Conservation (phyloP, 2,329 filamentous ascomycete species). For the Claviceps sp. region DNA sequence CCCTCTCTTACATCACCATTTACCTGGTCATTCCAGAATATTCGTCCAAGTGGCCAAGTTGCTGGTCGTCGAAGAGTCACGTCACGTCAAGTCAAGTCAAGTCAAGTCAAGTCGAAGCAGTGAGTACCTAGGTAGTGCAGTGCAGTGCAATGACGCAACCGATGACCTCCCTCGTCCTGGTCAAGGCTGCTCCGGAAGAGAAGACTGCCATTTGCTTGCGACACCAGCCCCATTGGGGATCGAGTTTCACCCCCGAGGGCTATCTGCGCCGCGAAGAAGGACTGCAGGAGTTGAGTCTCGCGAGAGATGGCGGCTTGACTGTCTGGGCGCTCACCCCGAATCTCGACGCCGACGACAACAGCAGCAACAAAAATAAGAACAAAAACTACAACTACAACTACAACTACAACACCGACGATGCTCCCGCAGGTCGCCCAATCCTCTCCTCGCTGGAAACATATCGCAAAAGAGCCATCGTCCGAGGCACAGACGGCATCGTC, state of each 20-base stretch:
- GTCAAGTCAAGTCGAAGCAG: background rate
- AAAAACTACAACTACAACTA: background rate
- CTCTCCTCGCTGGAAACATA: conserved; percentile 52
- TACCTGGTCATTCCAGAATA: too few relatives aligned
- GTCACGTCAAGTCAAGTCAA: too few relatives aligned
- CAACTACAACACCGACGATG: background rate
- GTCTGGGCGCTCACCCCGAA: conserved; percentile 47
- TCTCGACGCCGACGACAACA: background rate
- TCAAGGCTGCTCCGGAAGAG: conserved; percentile 43
- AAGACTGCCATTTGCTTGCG: conserved; percentile 38
- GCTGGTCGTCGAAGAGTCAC: too few relatives aligned
- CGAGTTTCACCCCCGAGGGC: conserved; percentile 35
- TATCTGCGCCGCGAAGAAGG: conserved; percentile 48
- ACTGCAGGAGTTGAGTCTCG: conserved; percentile 43
- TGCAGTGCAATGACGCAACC: background rate
- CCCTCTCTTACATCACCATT: too few relatives aligned
- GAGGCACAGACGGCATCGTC: conserved; percentile 19
- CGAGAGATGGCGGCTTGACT: conserved; percentile 43
- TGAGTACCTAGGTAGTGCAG: background rate
- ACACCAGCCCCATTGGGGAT: conserved; percentile 46
- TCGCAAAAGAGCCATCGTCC: conserved; percentile 42
- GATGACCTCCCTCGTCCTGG: conserved; percentile 23
- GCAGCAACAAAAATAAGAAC: background rate
- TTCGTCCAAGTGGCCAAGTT: too few relatives aligned
- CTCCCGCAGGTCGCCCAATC: conserved; percentile 33